Evolutionary conservation across 1,284 basidiomycete genomes (phyloP).

Genomic region (Malassezia arunalokei): DNA sequence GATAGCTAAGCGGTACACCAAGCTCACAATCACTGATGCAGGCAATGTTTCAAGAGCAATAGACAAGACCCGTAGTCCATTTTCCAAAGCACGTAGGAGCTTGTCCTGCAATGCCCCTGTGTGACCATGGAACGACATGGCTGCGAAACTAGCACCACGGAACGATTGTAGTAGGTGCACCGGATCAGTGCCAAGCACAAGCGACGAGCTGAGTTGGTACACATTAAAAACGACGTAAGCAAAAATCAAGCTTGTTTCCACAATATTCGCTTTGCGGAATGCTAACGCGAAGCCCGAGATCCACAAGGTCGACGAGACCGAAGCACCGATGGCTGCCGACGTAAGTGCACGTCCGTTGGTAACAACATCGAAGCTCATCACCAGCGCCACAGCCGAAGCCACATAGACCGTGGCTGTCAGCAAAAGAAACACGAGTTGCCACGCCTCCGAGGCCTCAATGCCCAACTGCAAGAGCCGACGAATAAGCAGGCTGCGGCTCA

Average conservation of each 20-base stretch:
- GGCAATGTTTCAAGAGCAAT: constrained; percentile 35
- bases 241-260: constrained; percentile 42
- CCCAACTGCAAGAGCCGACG: constrained; percentile 28
- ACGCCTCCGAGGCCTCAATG: constrained; percentile 35
- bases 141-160: constrained; percentile 18
- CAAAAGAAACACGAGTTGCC: constrained; percentile 42
- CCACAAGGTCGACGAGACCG: constrained; percentile 35
- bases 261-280: constrained; percentile 41
- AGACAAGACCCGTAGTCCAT: constrained; percentile 27
- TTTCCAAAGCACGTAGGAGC: constrained; percentile 25
- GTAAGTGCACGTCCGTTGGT: constrained; percentile 30
- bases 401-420: constrained; percentile 41
- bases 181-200: constrained; percentile 36
- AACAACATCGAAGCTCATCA: constrained; percentile 36
- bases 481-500: constrained; percentile 22
- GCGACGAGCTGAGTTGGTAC: constrained; percentile 32
- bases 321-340: constrained; percentile 36
- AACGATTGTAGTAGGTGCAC: constrained; percentile 40
- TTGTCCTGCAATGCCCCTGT: constrained; percentile 10
- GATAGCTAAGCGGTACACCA: constrained; percentile 40
- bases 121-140: constrained; percentile 15
- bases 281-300: constrained; percentile 43
- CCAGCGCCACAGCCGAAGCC: constrained; percentile 31
- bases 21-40: constrained; percentile 35
- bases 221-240: constrained; percentile 45